phyloP scores from a whole-genome alignment of 2,329 filamentous ascomycete species.

The Fusarium liriodendri region DNA sequence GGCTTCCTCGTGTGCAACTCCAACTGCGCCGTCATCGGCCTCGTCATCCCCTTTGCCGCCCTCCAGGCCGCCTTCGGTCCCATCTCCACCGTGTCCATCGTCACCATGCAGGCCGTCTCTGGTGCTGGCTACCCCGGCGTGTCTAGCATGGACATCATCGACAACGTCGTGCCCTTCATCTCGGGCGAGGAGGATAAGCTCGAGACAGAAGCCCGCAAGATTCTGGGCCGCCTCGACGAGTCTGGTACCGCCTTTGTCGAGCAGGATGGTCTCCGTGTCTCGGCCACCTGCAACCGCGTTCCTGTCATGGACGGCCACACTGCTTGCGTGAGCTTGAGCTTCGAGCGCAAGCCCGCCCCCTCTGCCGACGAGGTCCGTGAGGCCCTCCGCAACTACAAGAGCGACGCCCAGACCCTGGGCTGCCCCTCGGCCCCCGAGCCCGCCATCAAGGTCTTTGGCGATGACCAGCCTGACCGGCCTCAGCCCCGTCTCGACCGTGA shows the following conservation, averaged over 20 bases:
- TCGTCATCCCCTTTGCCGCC: conserved; percentile 94
- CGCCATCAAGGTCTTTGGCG: conserved; percentile 81
- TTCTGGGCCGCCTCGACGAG: conserved; percentile 80
- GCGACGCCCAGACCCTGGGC: conserved; percentile 83
- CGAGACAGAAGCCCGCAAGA: conserved; percentile 94
- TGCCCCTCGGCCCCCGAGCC: conserved; percentile 87
- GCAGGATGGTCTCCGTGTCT: conserved; percentile 79
- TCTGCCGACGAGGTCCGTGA: conserved; percentile 80
- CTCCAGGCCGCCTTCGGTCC: conserved; percentile 88
- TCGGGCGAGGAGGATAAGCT: conserved; percentile 96
- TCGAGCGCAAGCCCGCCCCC: conserved; percentile 80
- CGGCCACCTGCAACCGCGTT: conserved; percentile 91
- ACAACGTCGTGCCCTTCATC: conserved; percentile 96
- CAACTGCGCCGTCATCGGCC: conserved; percentile 96
- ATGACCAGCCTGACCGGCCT: conserved; percentile 86
- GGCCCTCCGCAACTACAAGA: conserved; percentile 83
- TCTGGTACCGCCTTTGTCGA: conserved; percentile 81
- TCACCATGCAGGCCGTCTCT: conserved; percentile 94
- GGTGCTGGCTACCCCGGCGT: conserved; percentile 93
- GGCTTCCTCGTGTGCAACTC: conserved; percentile 98
- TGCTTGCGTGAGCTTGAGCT: conserved; percentile 90
- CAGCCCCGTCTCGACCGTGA: conserved; percentile 93
- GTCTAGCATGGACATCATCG: conserved; percentile 92
- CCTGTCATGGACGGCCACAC: conserved; percentile 96
- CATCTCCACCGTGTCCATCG: conserved; percentile 80